A percentile compares a stretch with the other conserved stretches of the same genome.
These are phyloP conservation scores for Circinella umbellata DNA, from an alignment of 371 early-diverging fungal genomes.

Conservation along the genomic window DNA sequence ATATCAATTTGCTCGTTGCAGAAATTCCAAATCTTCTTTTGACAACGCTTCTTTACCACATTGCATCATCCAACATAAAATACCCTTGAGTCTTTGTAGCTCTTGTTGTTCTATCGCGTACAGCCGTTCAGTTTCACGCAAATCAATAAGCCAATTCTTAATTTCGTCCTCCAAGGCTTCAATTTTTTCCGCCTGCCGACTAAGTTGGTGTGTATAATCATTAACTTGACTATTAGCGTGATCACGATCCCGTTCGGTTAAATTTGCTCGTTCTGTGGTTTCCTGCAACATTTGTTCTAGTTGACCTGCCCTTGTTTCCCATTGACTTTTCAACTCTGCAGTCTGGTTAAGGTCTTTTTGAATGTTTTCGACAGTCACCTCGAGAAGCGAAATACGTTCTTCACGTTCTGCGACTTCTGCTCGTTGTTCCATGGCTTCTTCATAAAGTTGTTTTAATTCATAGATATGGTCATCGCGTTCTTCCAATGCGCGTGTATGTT, in stretches of 20 bases:
- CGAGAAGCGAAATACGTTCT: neutral
- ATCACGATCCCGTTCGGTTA: neutral
- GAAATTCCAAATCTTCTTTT: neutral
- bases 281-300: neutral
- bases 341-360: constrained; percentile 2
- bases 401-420: constrained; percentile 4
- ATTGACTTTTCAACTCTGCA: neutral
- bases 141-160: constrained; percentile 13
- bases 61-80: neutral
- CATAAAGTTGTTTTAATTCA: neutral
- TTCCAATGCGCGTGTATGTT: neutral
- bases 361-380: neutral
- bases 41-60: constrained; percentile 5
- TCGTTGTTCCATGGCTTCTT: neutral
- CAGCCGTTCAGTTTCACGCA: neutral
- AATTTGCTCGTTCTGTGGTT: neutral
- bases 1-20: neutral
- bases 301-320: neutral
- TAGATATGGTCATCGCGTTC: neutral
- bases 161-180: constrained; percentile 8
- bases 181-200: neutral
- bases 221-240: neutral
- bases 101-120: neutral
- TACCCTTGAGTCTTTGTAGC: neutral
- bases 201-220: neutral